Conservation (phyloP, 257 asterid genomes). For the Misopates orontium region DNA sequence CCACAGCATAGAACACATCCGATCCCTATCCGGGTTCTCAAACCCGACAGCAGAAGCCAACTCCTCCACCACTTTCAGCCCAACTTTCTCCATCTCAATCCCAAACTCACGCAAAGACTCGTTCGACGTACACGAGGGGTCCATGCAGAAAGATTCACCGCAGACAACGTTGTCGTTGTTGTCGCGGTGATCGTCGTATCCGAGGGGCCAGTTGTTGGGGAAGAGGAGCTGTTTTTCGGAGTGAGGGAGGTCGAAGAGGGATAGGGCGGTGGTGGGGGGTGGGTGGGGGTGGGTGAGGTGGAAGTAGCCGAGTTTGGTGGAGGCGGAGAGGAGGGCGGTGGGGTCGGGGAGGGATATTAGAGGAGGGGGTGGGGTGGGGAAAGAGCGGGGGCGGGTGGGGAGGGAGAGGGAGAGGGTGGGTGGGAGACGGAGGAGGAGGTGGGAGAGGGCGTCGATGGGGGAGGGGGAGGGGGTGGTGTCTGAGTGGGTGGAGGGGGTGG, state of each 20-base stretch:
- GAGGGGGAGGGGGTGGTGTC: constrained; percentile 23
- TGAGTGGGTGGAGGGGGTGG: constrained; percentile 60
- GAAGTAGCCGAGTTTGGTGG: constrained; percentile 62
- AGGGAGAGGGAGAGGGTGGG: constrained; percentile 54
- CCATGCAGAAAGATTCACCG: constrained; percentile 55
- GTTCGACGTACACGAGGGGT: constrained; percentile 37
- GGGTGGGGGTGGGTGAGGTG: constrained; percentile 53
- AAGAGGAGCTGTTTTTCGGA: constrained; percentile 37
- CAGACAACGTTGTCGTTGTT: not conserved
- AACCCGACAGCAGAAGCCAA: constrained; percentile 55
- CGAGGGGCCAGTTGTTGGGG: constrained; percentile 72
- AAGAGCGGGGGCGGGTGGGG: constrained; percentile 38
- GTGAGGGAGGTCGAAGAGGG: constrained; percentile 34
- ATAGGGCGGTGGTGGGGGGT: constrained; percentile 42
- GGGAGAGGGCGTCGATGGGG: constrained; percentile 45
- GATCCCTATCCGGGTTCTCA: constrained; percentile 43
- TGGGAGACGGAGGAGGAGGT: constrained; percentile 67
- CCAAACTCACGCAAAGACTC: constrained; percentile 45
- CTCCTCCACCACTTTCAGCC: constrained; percentile 47
- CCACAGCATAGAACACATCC: constrained; percentile 57
- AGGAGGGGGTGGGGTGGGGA: constrained; percentile 37
- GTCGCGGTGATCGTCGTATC: constrained; percentile 38
- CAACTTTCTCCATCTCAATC: constrained; percentile 57
- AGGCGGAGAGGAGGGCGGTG: constrained; percentile 44
- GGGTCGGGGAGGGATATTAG: constrained; percentile 46